Conservation (phyloP, 1,139 yeast genomes). For the Saccharomycopsis hybrid region DNA sequence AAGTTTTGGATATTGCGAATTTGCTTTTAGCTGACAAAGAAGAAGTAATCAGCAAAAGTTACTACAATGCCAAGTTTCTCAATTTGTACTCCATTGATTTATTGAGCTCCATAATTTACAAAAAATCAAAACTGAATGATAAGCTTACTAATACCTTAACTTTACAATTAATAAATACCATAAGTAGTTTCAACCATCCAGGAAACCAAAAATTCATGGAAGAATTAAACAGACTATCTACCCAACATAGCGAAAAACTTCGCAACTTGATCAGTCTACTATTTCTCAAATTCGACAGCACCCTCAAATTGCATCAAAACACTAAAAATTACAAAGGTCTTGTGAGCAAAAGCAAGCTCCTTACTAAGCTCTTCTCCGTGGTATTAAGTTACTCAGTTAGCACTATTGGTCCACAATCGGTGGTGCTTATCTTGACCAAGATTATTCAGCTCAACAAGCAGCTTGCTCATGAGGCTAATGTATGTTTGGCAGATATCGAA, state of each 20-base stretch:
- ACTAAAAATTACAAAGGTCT: not conserved
- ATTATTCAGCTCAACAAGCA: constrained; percentile 3
- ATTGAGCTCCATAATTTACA: constrained; percentile 11
- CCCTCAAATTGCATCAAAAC: no score
- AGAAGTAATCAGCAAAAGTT: constrained; percentile 3
- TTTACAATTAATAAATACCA: constrained; percentile 2
- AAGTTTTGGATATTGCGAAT: not conserved
- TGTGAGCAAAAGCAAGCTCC: not conserved
- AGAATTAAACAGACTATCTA: no score
- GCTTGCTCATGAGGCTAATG: constrained; percentile 4
- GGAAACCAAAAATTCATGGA: no score
- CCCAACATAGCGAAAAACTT: no score
- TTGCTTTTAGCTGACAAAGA: not conserved
- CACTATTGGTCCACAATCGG: constrained; percentile 2
- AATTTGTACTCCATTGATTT: constrained; percentile 11
- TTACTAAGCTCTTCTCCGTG: constrained; percentile 1
- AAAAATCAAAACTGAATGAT: constrained; percentile 9
- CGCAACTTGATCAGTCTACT: no score
- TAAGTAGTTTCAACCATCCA: constrained; percentile 1
- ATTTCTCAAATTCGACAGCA: no score
- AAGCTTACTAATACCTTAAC: constrained; percentile 6
- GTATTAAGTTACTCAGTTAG: not conserved
- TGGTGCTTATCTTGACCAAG: constrained; percentile 3
- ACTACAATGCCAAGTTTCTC: constrained; percentile 11
- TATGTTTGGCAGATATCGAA: not conserved